Conservation (phyloP, 2,329 filamentous ascomycete genomes). For the Colletotrichum simmondsii region DNA sequence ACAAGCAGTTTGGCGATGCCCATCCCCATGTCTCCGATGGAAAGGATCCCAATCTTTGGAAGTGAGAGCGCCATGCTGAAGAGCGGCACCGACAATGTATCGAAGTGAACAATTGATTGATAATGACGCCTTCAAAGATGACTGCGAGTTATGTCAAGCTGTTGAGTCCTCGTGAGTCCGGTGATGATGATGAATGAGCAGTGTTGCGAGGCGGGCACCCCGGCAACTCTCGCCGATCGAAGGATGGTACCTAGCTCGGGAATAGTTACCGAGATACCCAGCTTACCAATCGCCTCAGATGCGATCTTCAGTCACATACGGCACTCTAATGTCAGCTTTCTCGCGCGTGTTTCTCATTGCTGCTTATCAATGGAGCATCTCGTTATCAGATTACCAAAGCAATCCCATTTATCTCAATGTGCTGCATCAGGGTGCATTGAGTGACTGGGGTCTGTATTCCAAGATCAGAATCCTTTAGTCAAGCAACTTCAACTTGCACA, state of each 20-base stretch:
- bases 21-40: slow-evolving; percentile 65
- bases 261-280: background rate
- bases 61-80: slow-evolving; percentile 14
- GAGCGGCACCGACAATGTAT: background rate
- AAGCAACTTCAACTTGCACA: too few relatives aligned
- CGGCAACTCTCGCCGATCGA: background rate
- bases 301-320: background rate
- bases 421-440: too few relatives aligned
- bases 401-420: too few relatives aligned
- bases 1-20: slow-evolving; percentile 61
- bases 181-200: background rate
- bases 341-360: too few relatives aligned
- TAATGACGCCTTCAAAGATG: background rate
- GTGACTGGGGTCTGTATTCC: too few relatives aligned
- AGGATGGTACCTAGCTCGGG: background rate
- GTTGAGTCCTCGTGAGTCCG: background rate
- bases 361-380: background rate
- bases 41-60: slow-evolving; percentile 58
- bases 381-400: background rate
- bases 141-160: background rate
- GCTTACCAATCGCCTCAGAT: background rate
- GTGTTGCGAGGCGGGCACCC: background rate
- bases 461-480: too few relatives aligned
- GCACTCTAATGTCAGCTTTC: background rate
- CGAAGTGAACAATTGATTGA: too few relatives aligned